Percentiles rank a stretch among this genome's conserved stretches.
Evolutionary conservation across 176 grass and related monocot species (phyloP).

Genomic region (Elymus sibiricus): DNA sequence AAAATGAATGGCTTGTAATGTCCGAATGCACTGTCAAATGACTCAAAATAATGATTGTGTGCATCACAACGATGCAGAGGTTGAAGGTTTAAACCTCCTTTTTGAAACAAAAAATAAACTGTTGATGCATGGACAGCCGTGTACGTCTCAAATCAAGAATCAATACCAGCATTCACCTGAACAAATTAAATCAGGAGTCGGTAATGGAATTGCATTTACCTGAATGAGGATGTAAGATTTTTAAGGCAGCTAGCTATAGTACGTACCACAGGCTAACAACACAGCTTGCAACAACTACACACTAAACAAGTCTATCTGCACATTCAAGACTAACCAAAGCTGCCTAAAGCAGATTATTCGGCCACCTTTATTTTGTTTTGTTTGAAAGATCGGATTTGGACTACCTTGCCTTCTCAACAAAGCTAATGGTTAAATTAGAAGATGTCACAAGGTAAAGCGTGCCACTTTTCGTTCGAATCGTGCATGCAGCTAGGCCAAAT

Average conservation of each 20-base stretch:
- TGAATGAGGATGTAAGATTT: neutral
- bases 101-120: too few species aligned
- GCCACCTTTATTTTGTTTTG: neutral
- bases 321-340: slow-evolving; percentile 33
- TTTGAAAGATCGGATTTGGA: slow-evolving; percentile 14
- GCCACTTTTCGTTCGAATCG: neutral
- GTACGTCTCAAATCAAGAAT: neutral
- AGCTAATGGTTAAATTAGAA: neutral
- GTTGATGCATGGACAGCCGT: too few species aligned
- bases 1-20: too few species aligned
- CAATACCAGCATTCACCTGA: neutral
- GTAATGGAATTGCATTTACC: slow-evolving; percentile 20
- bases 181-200: neutral
- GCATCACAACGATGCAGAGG: too few species aligned
- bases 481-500: neutral
- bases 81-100: too few species aligned
- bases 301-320: slow-evolving; percentile 27
- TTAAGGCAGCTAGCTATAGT: neutral
- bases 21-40: too few species aligned
- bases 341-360: neutral
- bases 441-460: neutral
- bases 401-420: slow-evolving; percentile 9
- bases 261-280: neutral
- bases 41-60: too few species aligned
- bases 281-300: slow-evolving; percentile 45